Evolutionary conservation across 2,329 filamentous ascomycete species (phyloP), one percentile per base, ranked within the genome.

Genomic region (Claviceps arundinis): DNA sequence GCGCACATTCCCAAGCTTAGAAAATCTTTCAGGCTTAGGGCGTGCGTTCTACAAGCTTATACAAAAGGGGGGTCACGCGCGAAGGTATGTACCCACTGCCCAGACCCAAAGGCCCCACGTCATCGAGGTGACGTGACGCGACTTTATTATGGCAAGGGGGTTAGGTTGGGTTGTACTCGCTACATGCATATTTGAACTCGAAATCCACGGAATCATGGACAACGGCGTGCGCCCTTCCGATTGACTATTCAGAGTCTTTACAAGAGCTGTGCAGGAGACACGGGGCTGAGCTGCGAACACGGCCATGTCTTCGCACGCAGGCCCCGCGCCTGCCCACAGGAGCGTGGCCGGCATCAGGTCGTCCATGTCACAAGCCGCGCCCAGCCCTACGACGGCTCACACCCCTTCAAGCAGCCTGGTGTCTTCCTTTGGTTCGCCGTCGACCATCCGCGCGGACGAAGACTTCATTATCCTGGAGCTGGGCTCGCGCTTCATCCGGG

Each of bases 391-490:
- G 42, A 74, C 72, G 53, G 82, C 84, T 48, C 79, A 81, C 58
- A 87, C 85, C 8, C 83, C 80, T 52, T 64, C 76, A 57, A 71
- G 78, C 56, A 65, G 71, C 61, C 67, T 79, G 59, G 64, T 81
- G 37, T 70, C 80, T 48, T 66, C 73, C 37, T 79, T 82, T 62
- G 74, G 80, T 58, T 78, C 78, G 46, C 73, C 81, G 57, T 77
- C 81, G 54, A 68, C 81, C 61, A 66, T 86, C 58, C 74, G 82
- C 61, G 71, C 84, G 61, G 89, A 95, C 60, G 93, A 98, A 62
- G 93, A 96, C 58, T 74, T 84, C 6, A 69, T 95, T 5, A 77
- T 98, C 43, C 73, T 96, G 50, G 89, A 97, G 65, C 66, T 97
- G 38, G 90, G 89, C 1, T 79, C 87, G 9, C 80, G 91, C 22